A percentile compares a stretch with the other conserved stretches of the same genome.
These are phyloP conservation scores for Perkinsus olseni DNA, from an alignment of 169 alveolate species.

Conservation along the genomic window DNA sequence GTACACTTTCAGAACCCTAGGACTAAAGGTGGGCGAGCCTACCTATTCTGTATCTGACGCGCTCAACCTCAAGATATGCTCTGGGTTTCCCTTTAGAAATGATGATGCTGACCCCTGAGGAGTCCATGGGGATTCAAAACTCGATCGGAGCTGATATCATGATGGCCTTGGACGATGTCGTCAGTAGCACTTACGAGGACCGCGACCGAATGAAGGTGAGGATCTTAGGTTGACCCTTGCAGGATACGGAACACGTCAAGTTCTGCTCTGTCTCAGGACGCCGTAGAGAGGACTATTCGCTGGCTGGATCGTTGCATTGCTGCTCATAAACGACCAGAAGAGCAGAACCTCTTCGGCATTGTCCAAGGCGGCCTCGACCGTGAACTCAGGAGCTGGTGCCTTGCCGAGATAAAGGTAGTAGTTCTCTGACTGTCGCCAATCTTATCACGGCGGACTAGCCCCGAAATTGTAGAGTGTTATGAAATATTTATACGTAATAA, in stretches of 20 bases:
- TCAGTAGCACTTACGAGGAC: slow-evolving; percentile 54
- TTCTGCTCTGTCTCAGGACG: slow-evolving; percentile 48
- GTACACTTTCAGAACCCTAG: slow-evolving; percentile 75
- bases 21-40: not conserved
- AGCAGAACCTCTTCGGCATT: slow-evolving; percentile 90
- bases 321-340: slow-evolving; percentile 79
- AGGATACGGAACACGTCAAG: slow-evolving; percentile 30
- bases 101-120: slow-evolving; percentile 91
- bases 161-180: slow-evolving; percentile 98
- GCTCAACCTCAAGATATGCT: slow-evolving; percentile 8
- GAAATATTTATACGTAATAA: too few relatives aligned
- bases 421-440: too few relatives aligned
- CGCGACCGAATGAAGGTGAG: slow-evolving; percentile 28
- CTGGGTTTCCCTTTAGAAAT: slow-evolving; percentile 41
- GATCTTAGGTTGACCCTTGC: not conserved
- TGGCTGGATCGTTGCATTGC: slow-evolving; percentile 91
- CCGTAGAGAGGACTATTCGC: slow-evolving; percentile 84
- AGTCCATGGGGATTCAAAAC: slow-evolving; percentile 82
- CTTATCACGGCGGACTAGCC: too few relatives aligned
- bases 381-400: slow-evolving; percentile 61
- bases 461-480: too few relatives aligned
- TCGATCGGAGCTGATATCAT: slow-evolving; percentile 91
- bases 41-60: not conserved
- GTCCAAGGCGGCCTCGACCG: slow-evolving; percentile 92
- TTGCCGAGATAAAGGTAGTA: not conserved